Conservation (phyloP, 495 filamentous ascomycete species). For the Aspergillus wentii region DNA sequence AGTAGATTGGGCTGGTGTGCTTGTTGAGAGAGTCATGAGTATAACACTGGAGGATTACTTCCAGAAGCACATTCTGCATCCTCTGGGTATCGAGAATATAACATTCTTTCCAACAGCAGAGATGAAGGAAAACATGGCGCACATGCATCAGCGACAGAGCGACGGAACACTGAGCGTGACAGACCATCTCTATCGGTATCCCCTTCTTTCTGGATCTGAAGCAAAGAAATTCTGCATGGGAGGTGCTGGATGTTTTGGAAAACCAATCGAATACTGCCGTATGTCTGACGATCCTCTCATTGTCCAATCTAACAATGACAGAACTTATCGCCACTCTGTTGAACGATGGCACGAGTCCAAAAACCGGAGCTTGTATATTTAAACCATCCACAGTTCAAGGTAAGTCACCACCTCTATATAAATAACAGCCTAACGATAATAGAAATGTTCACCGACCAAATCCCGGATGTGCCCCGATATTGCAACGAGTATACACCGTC, state of each 20-base stretch:
- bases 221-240: constrained; percentile 38
- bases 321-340: constrained; percentile 42
- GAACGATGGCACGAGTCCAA: constrained; percentile 44
- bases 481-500: constrained; percentile 35
- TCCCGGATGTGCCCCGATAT: constrained; percentile 49
- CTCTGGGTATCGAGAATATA: constrained; percentile 48
- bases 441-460: constrained; percentile 58
- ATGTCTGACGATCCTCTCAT: constrained; percentile 11
- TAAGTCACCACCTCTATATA: no score
- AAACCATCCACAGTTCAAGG: constrained; percentile 41
- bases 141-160: constrained; percentile 40
- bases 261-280: constrained; percentile 52
- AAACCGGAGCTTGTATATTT: constrained; percentile 42
- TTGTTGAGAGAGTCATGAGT: constrained; percentile 48
- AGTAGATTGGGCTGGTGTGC: constrained; percentile 57
- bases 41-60: constrained; percentile 52
- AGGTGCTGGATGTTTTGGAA: constrained; percentile 52
- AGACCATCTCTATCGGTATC: constrained; percentile 42
- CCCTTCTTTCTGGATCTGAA: constrained; percentile 33
- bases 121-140: constrained; percentile 46
- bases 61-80: constrained; percentile 50
- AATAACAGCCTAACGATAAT: neutral
- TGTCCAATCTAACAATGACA: constrained; percentile 4
- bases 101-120: constrained; percentile 48
- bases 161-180: constrained; percentile 33